These are phyloP conservation scores for Lactarius tabidus DNA, from an alignment of 768 basidiomycete genomes.

Conservation along the genomic window DNA sequence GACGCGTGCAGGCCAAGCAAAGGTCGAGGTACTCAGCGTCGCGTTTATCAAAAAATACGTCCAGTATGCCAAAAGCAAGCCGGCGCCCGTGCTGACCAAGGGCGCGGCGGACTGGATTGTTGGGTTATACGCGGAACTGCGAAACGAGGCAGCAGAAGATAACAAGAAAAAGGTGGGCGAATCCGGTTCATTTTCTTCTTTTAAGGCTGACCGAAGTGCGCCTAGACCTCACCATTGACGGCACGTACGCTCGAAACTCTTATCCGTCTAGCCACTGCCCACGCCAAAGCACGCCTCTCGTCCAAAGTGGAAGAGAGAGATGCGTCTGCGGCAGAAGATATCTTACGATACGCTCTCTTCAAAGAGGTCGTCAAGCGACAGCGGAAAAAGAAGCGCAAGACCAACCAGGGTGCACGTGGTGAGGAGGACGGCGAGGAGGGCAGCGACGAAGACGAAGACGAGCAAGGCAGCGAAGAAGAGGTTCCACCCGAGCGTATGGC, in stretches of 20 bases:
- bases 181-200: background rate
- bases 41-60: conserved; percentile 98
- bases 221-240: conserved; percentile 91
- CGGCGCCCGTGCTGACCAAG: conserved; percentile 81
- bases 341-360: conserved; percentile 96
- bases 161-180: conserved; percentile 74
- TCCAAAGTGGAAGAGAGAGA: conserved; percentile 78
- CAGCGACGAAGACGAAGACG: conserved; percentile 50
- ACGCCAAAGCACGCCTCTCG: conserved; percentile 93
- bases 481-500: conserved; percentile 46
- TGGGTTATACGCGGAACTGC: conserved; percentile 82
- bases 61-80: conserved; percentile 91
- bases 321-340: conserved; percentile 87
- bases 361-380: conserved; percentile 89
- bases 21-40: conserved; percentile 86
- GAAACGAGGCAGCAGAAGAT: conserved; percentile 88
- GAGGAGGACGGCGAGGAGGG: conserved; percentile 41
- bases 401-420: conserved; percentile 54
- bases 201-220: conserved; percentile 9
- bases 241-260: conserved; percentile 98
- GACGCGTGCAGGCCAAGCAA: conserved; percentile 48
- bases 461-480: conserved; percentile 47
- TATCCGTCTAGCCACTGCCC: conserved; percentile 96
- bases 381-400: conserved; percentile 80
- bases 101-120: conserved; percentile 95